These are phyloP conservation scores for Paramyrothecium sp. DNA, from an alignment of 2,329 filamentous ascomycete genomes.

Conservation along the genomic window DNA sequence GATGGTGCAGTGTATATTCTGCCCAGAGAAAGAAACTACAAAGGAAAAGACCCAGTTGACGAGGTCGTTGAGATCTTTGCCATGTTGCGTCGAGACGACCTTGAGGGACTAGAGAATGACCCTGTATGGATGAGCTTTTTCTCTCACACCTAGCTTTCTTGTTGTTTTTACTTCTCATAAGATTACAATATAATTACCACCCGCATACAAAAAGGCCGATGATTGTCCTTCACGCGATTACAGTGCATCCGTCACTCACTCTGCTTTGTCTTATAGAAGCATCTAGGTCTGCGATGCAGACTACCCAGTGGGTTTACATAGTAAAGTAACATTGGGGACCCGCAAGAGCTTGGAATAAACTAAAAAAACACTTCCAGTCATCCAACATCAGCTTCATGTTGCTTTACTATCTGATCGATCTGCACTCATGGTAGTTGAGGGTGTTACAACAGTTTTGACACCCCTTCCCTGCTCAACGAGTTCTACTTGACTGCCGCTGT, in stretches of 20 bases:
- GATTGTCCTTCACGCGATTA: too few relatives aligned
- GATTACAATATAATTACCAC: too few relatives aligned
- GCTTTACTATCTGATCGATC: background rate
- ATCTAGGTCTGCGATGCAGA: too few relatives aligned
- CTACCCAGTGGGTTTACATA: too few relatives aligned
- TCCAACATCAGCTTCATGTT: background rate
- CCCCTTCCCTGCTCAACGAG: background rate
- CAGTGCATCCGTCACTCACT: too few relatives aligned
- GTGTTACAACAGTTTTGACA: slow-evolving; percentile 7
- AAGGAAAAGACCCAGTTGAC: background rate
- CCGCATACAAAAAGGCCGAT: too few relatives aligned
- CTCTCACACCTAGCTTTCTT: too few relatives aligned
- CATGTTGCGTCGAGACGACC: background rate
- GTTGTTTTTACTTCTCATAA: too few relatives aligned
- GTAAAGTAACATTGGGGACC: too few relatives aligned
- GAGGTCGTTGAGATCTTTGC: background rate
- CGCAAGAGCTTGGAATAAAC: too few relatives aligned
- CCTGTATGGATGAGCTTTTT: background rate
- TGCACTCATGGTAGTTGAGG: slow-evolving; percentile 3
- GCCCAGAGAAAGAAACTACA: background rate
- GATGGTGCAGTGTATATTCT: background rate
- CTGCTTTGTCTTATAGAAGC: too few relatives aligned
- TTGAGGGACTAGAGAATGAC: background rate
- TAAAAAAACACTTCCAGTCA: too few relatives aligned
- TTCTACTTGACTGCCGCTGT: slow-evolving; percentile 9